Conservation (phyloP, 2,329 filamentous ascomycete species). For the Trichothecium sympodiale region DNA sequence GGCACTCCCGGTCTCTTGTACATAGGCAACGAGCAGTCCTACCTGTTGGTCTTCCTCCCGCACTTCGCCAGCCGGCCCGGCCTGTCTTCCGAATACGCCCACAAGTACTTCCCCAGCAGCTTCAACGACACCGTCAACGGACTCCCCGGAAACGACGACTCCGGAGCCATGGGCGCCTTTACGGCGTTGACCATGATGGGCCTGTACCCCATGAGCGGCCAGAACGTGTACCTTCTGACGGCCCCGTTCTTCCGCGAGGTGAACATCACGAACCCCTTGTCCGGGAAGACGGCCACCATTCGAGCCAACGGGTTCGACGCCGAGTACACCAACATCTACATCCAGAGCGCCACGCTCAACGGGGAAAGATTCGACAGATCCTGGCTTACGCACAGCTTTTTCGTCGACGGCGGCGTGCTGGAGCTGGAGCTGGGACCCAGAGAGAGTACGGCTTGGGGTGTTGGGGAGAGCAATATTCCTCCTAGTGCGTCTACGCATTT, state of each 20-base stretch:
- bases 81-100: conserved; percentile 39
- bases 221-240: conserved; percentile 40
- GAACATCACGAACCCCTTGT: conserved; percentile 16
- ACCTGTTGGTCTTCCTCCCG: conserved; percentile 40
- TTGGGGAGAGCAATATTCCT: conserved; percentile 1
- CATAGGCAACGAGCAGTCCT: conserved; percentile 52
- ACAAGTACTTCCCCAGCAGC: conserved; percentile 54
- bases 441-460: conserved; percentile 28
- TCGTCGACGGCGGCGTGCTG: conserved; percentile 42
- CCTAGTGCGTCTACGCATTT: conserved; percentile 5
- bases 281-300: conserved; percentile 18
- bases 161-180: conserved; percentile 43
- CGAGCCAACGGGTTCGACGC: conserved; percentile 24
- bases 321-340: conserved; percentile 39
- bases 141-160: conserved; percentile 43
- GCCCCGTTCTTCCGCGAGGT: conserved; percentile 40
- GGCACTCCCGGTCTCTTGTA: conserved; percentile 51
- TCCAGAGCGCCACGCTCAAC: conserved; percentile 47
- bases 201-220: conserved; percentile 42
- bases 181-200: conserved; percentile 38
- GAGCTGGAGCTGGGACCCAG: conserved; percentile 40
- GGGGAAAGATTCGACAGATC: conserved; percentile 42
- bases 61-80: conserved; percentile 59
- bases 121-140: conserved; percentile 57
- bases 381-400: conserved; percentile 52